Conservation (phyloP, 2,329 filamentous ascomycete genomes). For the Elsinoe fawcettii region DNA sequence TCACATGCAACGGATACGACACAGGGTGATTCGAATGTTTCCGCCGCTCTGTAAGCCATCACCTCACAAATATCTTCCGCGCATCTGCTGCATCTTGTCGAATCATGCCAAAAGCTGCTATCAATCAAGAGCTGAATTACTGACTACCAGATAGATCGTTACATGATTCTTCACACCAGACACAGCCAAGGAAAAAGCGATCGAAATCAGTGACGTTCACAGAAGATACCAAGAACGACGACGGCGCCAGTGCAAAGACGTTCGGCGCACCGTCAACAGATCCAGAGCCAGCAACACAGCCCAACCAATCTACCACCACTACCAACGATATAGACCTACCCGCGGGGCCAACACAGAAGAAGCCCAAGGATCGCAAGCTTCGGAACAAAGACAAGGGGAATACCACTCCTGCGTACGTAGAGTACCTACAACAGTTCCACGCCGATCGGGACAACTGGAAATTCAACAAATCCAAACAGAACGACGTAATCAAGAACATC, state of each 20-base stretch:
- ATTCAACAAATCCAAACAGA: conserved; percentile 92
- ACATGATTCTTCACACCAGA: not conserved
- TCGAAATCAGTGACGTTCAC: conserved; percentile 58
- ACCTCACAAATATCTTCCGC: too few species aligned
- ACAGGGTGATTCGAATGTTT: not conserved
- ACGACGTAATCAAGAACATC: conserved; percentile 72
- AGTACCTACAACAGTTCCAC: conserved; percentile 72
- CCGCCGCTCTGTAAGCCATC: too few species aligned
- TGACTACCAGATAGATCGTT: conserved; percentile 9
- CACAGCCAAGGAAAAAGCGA: conserved; percentile 1
- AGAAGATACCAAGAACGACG: conserved; percentile 52
- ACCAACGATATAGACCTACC: not conserved
- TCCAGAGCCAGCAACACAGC: not conserved
- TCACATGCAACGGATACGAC: not conserved
- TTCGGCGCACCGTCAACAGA: conserved; percentile 7
- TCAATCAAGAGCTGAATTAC: not conserved
- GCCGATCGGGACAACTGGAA: conserved; percentile 69
- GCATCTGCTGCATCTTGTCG: too few species aligned
- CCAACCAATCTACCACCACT: not conserved
- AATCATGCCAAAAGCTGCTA: too few species aligned
- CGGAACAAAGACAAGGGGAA: conserved; percentile 16
- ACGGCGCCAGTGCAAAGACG: conserved; percentile 47
- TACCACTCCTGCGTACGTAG: conserved; percentile 51
- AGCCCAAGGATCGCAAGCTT: conserved; percentile 18
- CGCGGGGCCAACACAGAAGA: conserved; percentile 21